Conservation (phyloP, 2,329 filamentous ascomycete species). For the Aspergillus bombycis region DNA sequence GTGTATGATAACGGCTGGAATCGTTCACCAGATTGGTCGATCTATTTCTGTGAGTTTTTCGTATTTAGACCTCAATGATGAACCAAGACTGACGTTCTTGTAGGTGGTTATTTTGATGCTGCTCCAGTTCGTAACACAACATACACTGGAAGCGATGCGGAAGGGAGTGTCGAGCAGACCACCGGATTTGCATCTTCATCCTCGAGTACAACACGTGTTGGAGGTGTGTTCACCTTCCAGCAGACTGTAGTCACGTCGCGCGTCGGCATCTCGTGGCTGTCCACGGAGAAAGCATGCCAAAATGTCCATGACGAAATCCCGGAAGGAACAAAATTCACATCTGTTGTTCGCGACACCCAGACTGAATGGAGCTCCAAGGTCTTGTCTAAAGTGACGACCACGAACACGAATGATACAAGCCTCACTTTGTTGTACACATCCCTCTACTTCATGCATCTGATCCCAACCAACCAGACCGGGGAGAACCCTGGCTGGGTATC, state of each 20-base stretch:
- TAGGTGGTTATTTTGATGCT: constrained; percentile 62
- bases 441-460: constrained; percentile 70
- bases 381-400: constrained; percentile 65
- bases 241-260: constrained; percentile 55
- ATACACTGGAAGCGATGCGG: constrained; percentile 31
- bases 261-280: constrained; percentile 72
- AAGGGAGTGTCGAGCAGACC: constrained; percentile 32
- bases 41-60: constrained; percentile 31
- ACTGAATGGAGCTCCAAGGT: constrained; percentile 64
- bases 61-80: background rate
- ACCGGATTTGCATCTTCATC: constrained; percentile 40
- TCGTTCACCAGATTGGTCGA: constrained; percentile 56
- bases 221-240: constrained; percentile 57
- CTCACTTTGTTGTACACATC: constrained; percentile 67
- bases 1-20: constrained; percentile 72
- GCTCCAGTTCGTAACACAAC: constrained; percentile 33
- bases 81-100: constrained; percentile 30
- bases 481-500: constrained; percentile 71
- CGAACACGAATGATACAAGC: constrained; percentile 58
- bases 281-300: constrained; percentile 60
- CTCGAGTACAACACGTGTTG: constrained; percentile 49
- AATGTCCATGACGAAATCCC: constrained; percentile 63
- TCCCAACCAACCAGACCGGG: constrained; percentile 71
- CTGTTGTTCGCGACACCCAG: constrained; percentile 53
- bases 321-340: constrained; percentile 43